Percentiles rank a stretch among this genome's conserved stretches.
phyloP scores from a whole-genome alignment of 2,329 filamentous ascomycete genomes.

The Fusarium buxicola region DNA sequence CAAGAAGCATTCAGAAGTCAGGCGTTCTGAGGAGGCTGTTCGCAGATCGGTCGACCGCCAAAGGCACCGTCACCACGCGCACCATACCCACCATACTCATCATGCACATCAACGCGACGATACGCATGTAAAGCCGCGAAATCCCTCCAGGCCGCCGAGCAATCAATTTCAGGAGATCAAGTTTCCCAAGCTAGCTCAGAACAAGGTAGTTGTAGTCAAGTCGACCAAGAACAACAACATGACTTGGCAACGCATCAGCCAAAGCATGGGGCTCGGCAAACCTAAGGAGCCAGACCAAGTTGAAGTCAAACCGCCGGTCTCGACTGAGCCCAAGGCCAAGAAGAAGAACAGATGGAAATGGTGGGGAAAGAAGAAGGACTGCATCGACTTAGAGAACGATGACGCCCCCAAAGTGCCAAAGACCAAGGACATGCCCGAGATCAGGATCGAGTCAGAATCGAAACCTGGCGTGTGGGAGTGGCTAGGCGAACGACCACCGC shows the following conservation, averaged over 20 bases:
- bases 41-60: slow-evolving; percentile 10
- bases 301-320: neutral
- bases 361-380: slow-evolving; percentile 15
- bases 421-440: neutral
- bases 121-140: neutral
- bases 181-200: neutral
- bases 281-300: slow-evolving; percentile 1
- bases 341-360: slow-evolving; percentile 30
- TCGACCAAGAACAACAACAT: slow-evolving; percentile 11
- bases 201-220: slow-evolving; percentile 17
- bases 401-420: neutral
- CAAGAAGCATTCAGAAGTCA: neutral
- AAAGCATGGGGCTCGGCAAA: slow-evolving; percentile 15
- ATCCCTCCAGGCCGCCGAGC: neutral
- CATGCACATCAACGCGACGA: slow-evolving; percentile 2
- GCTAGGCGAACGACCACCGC: neutral
- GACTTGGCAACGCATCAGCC: slow-evolving; percentile 12
- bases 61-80: neutral
- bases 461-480: slow-evolving; percentile 8
- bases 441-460: neutral
- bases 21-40: slow-evolving; percentile 3
- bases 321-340: neutral
- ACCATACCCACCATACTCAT: slow-evolving; percentile 7
- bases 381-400: neutral
- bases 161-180: neutral